These are phyloP conservation scores for Gnomoniopsis sp. DNA, from an alignment of 2,329 filamentous ascomycete genomes.

Conservation along the genomic window DNA sequence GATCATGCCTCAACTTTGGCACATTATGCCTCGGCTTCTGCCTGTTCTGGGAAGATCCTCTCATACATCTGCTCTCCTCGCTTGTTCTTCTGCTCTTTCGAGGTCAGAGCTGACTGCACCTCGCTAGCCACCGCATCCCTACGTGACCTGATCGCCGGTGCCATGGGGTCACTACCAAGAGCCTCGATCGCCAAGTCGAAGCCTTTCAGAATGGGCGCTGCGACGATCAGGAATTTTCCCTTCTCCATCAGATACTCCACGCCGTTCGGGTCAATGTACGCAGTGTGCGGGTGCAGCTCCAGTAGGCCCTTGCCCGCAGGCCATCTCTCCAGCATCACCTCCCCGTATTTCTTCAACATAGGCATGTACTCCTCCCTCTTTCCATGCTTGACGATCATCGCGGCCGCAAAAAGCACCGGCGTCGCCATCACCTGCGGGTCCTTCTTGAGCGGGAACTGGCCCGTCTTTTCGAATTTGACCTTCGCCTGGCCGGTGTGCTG, in stretches of 20 bases:
- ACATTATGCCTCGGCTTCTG: conserved; percentile 9
- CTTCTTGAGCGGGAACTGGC: conserved; percentile 29
- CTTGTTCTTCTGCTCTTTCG: conserved; percentile 11
- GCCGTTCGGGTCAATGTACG: conserved; percentile 25
- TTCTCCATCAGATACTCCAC: conserved; percentile 31
- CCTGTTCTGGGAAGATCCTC: conserved; percentile 26
- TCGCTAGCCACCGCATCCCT: conserved; percentile 23
- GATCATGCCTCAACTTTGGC: background rate
- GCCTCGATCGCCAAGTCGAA: conserved; percentile 40
- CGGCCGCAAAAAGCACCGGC: conserved; percentile 41
- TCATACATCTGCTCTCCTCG: conserved; percentile 27
- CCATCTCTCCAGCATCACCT: conserved; percentile 37
- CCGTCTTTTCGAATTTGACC: conserved; percentile 14
- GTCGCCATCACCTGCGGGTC: conserved; percentile 42
- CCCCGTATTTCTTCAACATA: conserved; percentile 35
- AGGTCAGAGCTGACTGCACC: conserved; percentile 22
- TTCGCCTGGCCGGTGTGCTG: conserved; percentile 17
- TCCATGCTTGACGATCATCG: conserved; percentile 32
- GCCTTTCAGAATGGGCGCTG: conserved; percentile 38
- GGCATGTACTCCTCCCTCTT: conserved; percentile 28
- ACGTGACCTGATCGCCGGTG: conserved; percentile 29
- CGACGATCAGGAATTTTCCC: conserved; percentile 34
- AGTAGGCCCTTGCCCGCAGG: conserved; percentile 34
- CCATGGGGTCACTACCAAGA: conserved; percentile 28
- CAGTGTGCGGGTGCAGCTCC: conserved; percentile 32